phyloP scores from a whole-genome alignment of 2,329 filamentous ascomycete genomes.

The Orbilia ellipsospora region DNA sequence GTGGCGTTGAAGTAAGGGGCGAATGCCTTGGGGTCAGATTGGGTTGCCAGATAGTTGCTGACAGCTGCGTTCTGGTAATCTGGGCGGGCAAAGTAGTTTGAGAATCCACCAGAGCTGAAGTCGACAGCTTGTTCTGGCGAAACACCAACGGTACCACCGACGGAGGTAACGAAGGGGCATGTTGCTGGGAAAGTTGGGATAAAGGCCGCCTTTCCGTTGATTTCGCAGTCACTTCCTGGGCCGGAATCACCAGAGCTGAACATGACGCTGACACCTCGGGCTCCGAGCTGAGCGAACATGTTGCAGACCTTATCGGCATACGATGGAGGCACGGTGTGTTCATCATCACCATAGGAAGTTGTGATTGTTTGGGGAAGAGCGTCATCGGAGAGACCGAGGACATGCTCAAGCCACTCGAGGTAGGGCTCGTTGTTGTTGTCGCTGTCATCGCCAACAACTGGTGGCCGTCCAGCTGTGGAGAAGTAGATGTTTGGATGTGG shows the following conservation, averaged over 20 bases:
- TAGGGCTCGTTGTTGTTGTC: constrained; percentile 74
- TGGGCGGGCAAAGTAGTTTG: constrained; percentile 66
- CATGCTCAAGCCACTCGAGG: constrained; percentile 71
- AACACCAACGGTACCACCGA: constrained; percentile 71
- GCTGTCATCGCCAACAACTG: constrained; percentile 64
- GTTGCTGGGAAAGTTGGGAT: constrained; percentile 73
- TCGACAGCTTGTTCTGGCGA: constrained; percentile 66
- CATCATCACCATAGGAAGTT: constrained; percentile 75
- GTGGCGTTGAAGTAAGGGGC: constrained; percentile 66
- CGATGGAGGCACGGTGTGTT: constrained; percentile 71
- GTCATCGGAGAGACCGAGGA: constrained; percentile 66
- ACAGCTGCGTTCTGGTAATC: constrained; percentile 66
- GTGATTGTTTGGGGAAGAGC: constrained; percentile 72
- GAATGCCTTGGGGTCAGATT: constrained; percentile 60
- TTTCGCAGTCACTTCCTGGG: constrained; percentile 70
- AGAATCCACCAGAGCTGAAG: constrained; percentile 66
- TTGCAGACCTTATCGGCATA: constrained; percentile 73
- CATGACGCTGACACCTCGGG: constrained; percentile 74
- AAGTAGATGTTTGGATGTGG: constrained; percentile 69
- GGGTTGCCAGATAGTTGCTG: constrained; percentile 63
- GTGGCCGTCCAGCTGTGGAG: constrained; percentile 69
- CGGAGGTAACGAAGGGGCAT: constrained; percentile 75
- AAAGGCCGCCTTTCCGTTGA: constrained; percentile 70
- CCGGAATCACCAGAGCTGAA: constrained; percentile 72
- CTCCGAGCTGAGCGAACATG: constrained; percentile 74